These are phyloP conservation scores for Leccinum uliginosum DNA, from an alignment of 768 basidiomycete species.

Conservation along the genomic window DNA sequence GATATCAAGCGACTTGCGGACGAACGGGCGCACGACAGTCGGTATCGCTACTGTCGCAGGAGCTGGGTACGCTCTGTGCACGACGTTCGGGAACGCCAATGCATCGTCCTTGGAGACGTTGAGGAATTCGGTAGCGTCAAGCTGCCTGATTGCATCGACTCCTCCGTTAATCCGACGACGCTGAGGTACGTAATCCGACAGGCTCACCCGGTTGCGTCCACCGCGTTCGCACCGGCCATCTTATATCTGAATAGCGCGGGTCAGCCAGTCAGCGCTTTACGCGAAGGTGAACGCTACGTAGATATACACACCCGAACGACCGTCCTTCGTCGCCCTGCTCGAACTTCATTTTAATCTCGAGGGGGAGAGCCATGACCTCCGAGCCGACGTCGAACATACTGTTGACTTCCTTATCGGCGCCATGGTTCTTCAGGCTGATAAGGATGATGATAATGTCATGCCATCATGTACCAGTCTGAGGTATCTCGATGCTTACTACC, in stretches of 20 bases:
- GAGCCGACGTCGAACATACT: constrained; percentile 42
- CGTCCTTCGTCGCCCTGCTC: constrained; percentile 40
- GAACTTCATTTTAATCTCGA: constrained; percentile 40
- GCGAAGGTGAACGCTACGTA: not conserved
- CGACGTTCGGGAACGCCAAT: constrained; percentile 50
- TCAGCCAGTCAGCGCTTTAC: not conserved
- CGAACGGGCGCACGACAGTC: constrained; percentile 48
- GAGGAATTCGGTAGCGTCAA: constrained; percentile 60
- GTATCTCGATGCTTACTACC: constrained; percentile 40
- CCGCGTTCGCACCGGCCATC: constrained; percentile 4
- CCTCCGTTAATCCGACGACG: not conserved
- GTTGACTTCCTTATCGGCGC: constrained; percentile 31
- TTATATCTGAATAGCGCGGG: constrained; percentile 42
- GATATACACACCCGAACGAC: constrained; percentile 34
- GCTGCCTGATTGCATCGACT: constrained; percentile 4
- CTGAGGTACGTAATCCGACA: not conserved
- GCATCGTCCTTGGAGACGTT: constrained; percentile 70
- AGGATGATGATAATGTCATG: not conserved
- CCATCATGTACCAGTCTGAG: not conserved
- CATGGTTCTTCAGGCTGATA: constrained; percentile 42
- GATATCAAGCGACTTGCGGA: constrained; percentile 53
- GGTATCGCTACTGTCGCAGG: constrained; percentile 49
- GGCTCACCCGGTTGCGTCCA: constrained; percentile 32
- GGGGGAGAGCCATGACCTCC: constrained; percentile 36
- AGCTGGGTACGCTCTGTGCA: constrained; percentile 53